phyloP scores from a whole-genome alignment of 2,329 filamentous ascomycete species.

The Epichloe typhina region DNA sequence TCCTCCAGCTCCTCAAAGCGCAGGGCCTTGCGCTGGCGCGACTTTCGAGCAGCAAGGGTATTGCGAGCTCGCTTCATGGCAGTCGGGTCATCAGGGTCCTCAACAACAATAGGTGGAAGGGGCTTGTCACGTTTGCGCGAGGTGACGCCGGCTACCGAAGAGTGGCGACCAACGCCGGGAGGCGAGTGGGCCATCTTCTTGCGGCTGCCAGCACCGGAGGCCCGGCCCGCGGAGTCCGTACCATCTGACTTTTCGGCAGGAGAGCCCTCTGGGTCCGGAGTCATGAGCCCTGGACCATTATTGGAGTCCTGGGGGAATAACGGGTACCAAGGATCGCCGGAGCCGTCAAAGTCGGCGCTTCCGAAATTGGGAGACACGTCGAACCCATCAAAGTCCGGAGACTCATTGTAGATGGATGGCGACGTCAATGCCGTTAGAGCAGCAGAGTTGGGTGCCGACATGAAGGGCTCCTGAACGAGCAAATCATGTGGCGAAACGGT shows the following conservation, averaged over 20 bases:
- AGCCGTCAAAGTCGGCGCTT: conserved; percentile 38
- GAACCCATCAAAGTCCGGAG: conserved; percentile 61
- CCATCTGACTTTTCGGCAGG: conserved; percentile 34
- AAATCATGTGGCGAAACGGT: conserved; percentile 82
- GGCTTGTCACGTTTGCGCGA: conserved; percentile 70
- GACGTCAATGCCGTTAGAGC: conserved; percentile 77
- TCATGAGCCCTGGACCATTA: conserved; percentile 11
- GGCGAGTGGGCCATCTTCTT: conserved; percentile 36
- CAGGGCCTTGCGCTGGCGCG: conserved; percentile 72
- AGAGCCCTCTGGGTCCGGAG: conserved; percentile 23
- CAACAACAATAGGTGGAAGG: conserved; percentile 62
- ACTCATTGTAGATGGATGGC: conserved; percentile 65
- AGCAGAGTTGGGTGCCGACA: conserved; percentile 69
- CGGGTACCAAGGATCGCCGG: conserved; percentile 53
- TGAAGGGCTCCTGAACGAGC: conserved; percentile 52
- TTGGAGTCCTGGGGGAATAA: conserved; percentile 48
- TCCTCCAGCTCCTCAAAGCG: conserved; percentile 63
- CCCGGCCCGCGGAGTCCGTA: conserved; percentile 29
- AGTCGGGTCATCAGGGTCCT: conserved; percentile 59
- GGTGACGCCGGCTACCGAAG: conserved; percentile 55
- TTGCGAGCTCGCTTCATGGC: conserved; percentile 90
- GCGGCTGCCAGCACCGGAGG: conserved; percentile 25
- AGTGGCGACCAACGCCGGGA: conserved; percentile 41
- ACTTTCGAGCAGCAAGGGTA: conserved; percentile 86
- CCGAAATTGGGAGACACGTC: conserved; percentile 70